These are phyloP conservation scores for Barnettozyma californica DNA, from an alignment of 805 yeast species.

Conservation along the genomic window DNA sequence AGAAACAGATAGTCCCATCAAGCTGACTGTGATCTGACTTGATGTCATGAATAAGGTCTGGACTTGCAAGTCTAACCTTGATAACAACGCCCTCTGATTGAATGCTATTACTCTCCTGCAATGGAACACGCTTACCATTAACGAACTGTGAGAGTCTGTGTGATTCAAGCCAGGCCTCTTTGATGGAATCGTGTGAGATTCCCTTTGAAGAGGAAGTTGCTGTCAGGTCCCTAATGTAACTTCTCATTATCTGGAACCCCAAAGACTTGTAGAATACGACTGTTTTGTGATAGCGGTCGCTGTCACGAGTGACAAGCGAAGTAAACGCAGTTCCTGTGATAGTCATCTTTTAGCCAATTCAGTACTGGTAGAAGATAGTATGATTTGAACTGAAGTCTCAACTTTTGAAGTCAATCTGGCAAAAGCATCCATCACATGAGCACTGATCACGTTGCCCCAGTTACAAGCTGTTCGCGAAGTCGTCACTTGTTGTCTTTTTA, in stretches of 20 bases:
- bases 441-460: not conserved
- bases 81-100: conserved; percentile 43
- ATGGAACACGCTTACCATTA: conserved; percentile 54
- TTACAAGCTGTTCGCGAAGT: not conserved
- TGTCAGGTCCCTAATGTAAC: conserved; percentile 45
- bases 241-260: conserved; percentile 59
- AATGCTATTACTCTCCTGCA: conserved; percentile 36
- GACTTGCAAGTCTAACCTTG: conserved; percentile 37
- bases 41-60: conserved; percentile 14
- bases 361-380: not conserved
- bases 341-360: conserved; percentile 14
- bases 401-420: not conserved
- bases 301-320: conserved; percentile 54
- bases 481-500: not conserved
- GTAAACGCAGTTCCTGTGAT: conserved; percentile 45
- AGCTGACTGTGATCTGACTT: conserved; percentile 29
- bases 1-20: conserved; percentile 35
- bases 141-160: conserved; percentile 56
- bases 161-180: conserved; percentile 69
- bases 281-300: conserved; percentile 39
- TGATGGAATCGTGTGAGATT: conserved; percentile 57
- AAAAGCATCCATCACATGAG: not conserved
- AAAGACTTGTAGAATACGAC: conserved; percentile 52
- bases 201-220: conserved; percentile 42
- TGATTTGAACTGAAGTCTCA: not conserved